Evolutionary conservation across 139 green algal genomes (phyloP).

Genomic region (Picochlorum sp.): DNA sequence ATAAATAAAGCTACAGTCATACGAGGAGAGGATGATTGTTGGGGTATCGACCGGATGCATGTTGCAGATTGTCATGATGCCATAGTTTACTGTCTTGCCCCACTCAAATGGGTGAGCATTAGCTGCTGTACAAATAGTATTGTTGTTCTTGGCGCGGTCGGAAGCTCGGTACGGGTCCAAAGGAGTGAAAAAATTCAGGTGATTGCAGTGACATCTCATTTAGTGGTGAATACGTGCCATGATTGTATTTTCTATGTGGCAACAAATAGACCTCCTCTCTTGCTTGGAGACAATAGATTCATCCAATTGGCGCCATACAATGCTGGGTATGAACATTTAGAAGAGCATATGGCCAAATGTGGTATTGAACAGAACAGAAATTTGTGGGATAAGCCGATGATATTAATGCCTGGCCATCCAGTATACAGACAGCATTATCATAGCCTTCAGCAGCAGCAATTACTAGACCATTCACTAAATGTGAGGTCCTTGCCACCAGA

Average conservation of each 20-base stretch:
- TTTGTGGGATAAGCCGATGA: slow-evolving; percentile 49
- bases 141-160: slow-evolving; percentile 57
- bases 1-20: slow-evolving; percentile 65
- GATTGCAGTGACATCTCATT: slow-evolving; percentile 33
- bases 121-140: slow-evolving; percentile 73
- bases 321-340: slow-evolving; percentile 57
- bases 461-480: neutral
- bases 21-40: slow-evolving; percentile 57
- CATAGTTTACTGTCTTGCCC: slow-evolving; percentile 72
- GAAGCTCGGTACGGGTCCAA: slow-evolving; percentile 57
- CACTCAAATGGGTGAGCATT: slow-evolving; percentile 58
- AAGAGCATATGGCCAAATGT: slow-evolving; percentile 41
- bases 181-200: slow-evolving; percentile 66
- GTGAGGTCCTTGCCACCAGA: slow-evolving; percentile 58
- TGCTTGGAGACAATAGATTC: slow-evolving; percentile 72
- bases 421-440: slow-evolving; percentile 9
- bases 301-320: slow-evolving; percentile 73
- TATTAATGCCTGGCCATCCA: slow-evolving; percentile 32
- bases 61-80: slow-evolving; percentile 77
- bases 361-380: slow-evolving; percentile 48
- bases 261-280: slow-evolving; percentile 43
- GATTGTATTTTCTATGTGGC: slow-evolving; percentile 74
- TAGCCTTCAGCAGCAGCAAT: slow-evolving; percentile 13
- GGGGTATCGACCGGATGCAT: neutral
- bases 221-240: slow-evolving; percentile 62